Evolutionary conservation across 257 asterid species (phyloP), one percentile per base, ranked within the genome.

Genomic region (Eucommia ulmoides): DNA sequence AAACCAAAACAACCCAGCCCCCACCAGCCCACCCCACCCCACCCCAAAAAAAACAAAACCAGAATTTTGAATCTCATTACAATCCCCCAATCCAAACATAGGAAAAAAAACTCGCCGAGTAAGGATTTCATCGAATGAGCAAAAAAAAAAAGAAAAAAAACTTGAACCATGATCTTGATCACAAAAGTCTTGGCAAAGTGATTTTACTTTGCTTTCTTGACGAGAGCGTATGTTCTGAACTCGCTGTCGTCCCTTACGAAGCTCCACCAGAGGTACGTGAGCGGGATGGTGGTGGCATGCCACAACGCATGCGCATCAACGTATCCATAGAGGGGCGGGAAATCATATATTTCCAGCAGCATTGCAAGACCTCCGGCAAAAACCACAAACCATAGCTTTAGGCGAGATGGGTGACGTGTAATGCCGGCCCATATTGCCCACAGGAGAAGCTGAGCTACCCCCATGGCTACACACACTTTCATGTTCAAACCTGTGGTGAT

Each of bases 371-470:
- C 79, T 15, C 94, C 85, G 19, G 88, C 94, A 23, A 74, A 19
- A 14, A 74, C 85, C 22, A 76, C 85, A 23, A 67, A 72, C 88
- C 88, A 76, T 60, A 87, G 60, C 74, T 87, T 83, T 82, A 61
- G 48, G 26, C 83, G 74, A 22, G 91, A 68, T 0, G 94, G 97
- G 68, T 87, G 97, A 24, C 44, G 55, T 45, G 74, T 66, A 22
- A 62, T 58, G 22, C 77, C 76, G 10, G 92, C 94, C 97, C 97
- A 88, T 42, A 74, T 62, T 18, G 82, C 85, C 94, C 97, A 83
- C 62, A 81, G 0, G 7, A 52, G 19, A 1, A 79, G 70, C 70
- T 83, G 87, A 18, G 57, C 22, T 3, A 74, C 22, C 16, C 78
- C 81, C 81, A 87, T 56, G 24, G 71, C 69, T 60, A 74, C 63